Evolutionary conservation across 495 filamentous ascomycete genomes (phyloP), one percentile per base, ranked within the genome.

Genomic region (Penicillium longicatenatum): DNA sequence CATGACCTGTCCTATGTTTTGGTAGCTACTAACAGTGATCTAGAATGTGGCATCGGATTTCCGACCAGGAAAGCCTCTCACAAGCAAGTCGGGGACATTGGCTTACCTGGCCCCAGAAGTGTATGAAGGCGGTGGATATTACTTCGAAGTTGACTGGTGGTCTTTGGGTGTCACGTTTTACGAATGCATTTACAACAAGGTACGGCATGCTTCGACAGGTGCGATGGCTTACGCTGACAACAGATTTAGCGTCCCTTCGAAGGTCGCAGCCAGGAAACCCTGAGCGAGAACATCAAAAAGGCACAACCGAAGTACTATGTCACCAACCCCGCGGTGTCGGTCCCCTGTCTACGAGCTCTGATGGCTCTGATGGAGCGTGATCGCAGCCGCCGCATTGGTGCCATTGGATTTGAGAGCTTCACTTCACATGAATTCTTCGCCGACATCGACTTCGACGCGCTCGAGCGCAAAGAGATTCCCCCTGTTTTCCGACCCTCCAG

Each of bases 181-280:
- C 73, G 94, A 98, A 74, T 97, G 94, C 81, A 96, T 98, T 47
- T 98, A 97, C 75, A 97, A 94, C 74, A 98, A 95, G 87, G 93
- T 93, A 75, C 50, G 83, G 67, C 30, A 17, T 47, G 12, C 14
- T 37, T 19, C n/a, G 4, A 30, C 22, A 17, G 21, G 7, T 20
- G 11, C 24, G 8, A 6, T 47, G 1, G 21, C 26, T 20, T n/a
- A 37, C 19, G 10, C 21, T 41, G 75, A 82, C 63, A 81, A 62
- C 21, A 35, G 24, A 50, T 48, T 6, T 57, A 89, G 94, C 84
- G 94, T 65, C 94, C 94, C 10, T 98, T 98, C 60, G 88, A 94
- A 64, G 92, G 90, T 24, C 90, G 89, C 62, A 91, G 85, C 35
- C 91, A 96, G 62, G 86, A 92, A 26, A 82, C 82, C 6, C 77